Evolutionary conservation across 495 filamentous ascomycete genomes (phyloP).

Genomic region (Aspergillus heteromorphus): DNA sequence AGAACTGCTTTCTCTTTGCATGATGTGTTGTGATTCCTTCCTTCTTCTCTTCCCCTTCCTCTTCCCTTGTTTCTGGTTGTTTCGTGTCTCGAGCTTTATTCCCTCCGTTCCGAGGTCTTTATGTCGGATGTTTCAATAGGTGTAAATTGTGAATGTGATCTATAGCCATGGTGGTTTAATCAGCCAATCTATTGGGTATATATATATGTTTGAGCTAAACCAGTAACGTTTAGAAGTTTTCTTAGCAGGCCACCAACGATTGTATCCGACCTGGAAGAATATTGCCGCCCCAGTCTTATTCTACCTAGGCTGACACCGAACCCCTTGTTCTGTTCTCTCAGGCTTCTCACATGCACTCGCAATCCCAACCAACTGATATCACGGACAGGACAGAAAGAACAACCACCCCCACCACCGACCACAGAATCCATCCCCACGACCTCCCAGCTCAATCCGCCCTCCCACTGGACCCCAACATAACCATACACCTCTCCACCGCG

Average conservation of each 20-base stretch:
- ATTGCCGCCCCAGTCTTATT: no score
- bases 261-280: no score
- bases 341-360: no score
- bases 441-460: conserved; percentile 46
- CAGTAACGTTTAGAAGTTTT: no score
- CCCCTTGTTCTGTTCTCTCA: no score
- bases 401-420: background rate
- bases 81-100: conserved; percentile 17
- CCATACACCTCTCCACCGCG: conserved; percentile 70
- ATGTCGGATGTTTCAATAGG: conserved; percentile 43
- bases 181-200: background rate
- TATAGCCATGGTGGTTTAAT: conserved; percentile 11
- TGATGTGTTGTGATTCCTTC: conserved; percentile 21
- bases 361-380: no score
- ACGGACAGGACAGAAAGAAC: no score
- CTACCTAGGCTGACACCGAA: no score
- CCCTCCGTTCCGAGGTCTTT: conserved; percentile 25
- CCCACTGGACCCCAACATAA: conserved; percentile 60
- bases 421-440: no score
- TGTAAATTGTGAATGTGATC: conserved; percentile 43
- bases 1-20: conserved; percentile 26
- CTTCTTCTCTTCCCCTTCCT: conserved; percentile 16
- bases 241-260: no score
- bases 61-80: conserved; percentile 12
- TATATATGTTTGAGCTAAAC: background rate